These are phyloP conservation scores for Gossypium raimondii DNA, from an alignment of 345 rosid species.

Conservation along the genomic window DNA sequence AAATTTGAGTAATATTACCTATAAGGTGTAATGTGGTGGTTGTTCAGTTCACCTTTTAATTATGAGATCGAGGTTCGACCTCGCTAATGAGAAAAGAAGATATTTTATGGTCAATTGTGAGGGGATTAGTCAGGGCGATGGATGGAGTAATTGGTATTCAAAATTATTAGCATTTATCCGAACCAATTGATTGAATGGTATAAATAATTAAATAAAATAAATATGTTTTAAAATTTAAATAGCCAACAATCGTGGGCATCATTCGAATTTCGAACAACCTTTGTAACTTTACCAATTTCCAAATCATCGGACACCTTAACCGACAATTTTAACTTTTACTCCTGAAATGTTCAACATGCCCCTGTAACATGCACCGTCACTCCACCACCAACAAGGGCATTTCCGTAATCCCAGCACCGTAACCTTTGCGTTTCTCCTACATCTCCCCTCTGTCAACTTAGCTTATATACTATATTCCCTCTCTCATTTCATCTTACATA, in stretches of 20 bases:
- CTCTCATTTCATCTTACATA: not conserved
- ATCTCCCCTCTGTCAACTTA: not conserved
- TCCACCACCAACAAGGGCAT: not conserved
- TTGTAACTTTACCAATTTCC: not conserved
- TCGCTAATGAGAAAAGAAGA: fast-evolving
- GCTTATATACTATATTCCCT: not conserved
- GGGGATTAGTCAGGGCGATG: no score
- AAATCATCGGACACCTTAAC: not conserved
- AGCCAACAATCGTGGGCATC: not conserved
- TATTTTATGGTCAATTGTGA: no score
- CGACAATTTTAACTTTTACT: not conserved
- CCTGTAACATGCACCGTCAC: not conserved
- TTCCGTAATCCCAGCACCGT: not conserved
- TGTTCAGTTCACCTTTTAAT: no score
- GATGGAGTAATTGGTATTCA: no score
- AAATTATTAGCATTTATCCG: no score
- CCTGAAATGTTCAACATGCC: not conserved
- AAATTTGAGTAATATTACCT: no score
- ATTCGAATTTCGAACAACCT: not conserved
- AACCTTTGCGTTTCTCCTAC: not conserved
- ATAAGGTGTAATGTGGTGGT: no score
- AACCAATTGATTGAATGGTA: no score
- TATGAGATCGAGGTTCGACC: no score
- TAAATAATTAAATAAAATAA: no score
- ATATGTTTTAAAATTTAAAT: no score